Base-by-base conservation (phyloP, 2,329 filamentous ascomycete species). In the Aspergillus ochraceus region DNA sequence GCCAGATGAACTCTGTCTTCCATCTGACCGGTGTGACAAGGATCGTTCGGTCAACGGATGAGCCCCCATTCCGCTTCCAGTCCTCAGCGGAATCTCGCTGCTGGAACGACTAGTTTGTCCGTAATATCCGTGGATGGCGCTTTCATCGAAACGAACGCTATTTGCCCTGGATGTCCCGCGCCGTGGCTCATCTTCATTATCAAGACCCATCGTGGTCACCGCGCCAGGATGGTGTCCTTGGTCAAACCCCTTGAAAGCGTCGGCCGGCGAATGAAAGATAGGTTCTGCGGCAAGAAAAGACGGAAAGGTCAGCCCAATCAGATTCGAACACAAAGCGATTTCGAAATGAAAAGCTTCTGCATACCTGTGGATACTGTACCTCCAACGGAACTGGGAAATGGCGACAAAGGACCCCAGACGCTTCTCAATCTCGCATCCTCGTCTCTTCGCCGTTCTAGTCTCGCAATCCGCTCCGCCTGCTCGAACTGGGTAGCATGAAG, bases 101-200 rank as follows among this genome's bases (percentile, higher is more conserved):
- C 91, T 94, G 58, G 92, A 89, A 49, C 94, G 87, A 60, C 89
- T 90, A 64, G 86, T 87, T 70, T 96, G 91, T 42, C 88, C 89
- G 86, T 95, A 96, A 74, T 92, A 92, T 52, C 91, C 90, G 68
- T 97, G 92, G 68, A 97, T 87, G 14, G 94, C 93, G 71, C 92
- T 97, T 74, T 98, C 94, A 72, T 98, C 95, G 70, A 99, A 99
- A 42, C 95, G 90, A 67, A 99, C 95, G 72, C 95, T 98, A 74
- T 98, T 98, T 52, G 95, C 94, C 68, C 95, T 86, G 19, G 95
- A 99, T 19, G 92, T 90, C 20, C 91, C 91, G 56, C 95, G 91
- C 64, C 94, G 86, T 42, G 92, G 87, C 59, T 92, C 88, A 32
- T 98, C 92, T 63, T 97, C 93, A 5, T 89, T 85, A 64, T 97